Conservation (phyloP, 1,139 yeast species). For the Suhomyces kunorum region DNA sequence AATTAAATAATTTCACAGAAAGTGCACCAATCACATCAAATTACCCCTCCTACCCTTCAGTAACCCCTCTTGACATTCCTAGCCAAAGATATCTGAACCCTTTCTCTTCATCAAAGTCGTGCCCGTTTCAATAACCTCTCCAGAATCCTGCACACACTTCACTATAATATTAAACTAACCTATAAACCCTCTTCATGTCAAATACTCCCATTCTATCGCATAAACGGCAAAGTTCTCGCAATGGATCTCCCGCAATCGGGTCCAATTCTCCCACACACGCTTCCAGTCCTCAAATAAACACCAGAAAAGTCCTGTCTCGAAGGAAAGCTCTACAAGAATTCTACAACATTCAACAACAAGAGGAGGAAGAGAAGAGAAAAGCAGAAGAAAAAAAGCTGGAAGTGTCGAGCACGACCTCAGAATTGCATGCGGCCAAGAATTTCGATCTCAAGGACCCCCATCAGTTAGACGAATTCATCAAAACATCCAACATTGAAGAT, state of each 20-base stretch:
- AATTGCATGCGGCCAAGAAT: not conserved
- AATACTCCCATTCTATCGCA: slow-evolving; percentile 24
- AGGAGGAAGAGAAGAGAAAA: slow-evolving; percentile 13
- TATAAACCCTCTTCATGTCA: slow-evolving; percentile 18
- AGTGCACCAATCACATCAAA: too few relatives aligned
- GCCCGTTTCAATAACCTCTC: too few relatives aligned
- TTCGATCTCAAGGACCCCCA: slow-evolving; percentile 25
- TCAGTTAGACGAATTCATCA: slow-evolving; percentile 21
- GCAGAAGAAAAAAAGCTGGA: not conserved
- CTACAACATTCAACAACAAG: slow-evolving; percentile 35
- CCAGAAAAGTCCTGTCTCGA: slow-evolving; percentile 41
- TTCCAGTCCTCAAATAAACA: slow-evolving; percentile 3
- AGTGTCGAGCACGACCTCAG: not conserved
- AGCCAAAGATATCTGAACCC: too few relatives aligned
- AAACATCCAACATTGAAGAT: slow-evolving; percentile 28
- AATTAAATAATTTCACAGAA: too few relatives aligned
- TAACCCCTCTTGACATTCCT: too few relatives aligned
- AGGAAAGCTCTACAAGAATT: slow-evolving; percentile 49
- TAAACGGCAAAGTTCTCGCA: slow-evolving; percentile 13
- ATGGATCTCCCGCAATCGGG: slow-evolving; percentile 14
- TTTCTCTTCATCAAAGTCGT: too few relatives aligned
- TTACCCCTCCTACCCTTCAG: too few relatives aligned
- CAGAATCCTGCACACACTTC: too few relatives aligned
- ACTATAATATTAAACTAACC: too few relatives aligned
- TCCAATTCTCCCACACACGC: slow-evolving; percentile 14